Evolutionary conservation across 805 yeast species (phyloP), one percentile per base, ranked within the genome.

Genomic region (Candida boleticola): DNA sequence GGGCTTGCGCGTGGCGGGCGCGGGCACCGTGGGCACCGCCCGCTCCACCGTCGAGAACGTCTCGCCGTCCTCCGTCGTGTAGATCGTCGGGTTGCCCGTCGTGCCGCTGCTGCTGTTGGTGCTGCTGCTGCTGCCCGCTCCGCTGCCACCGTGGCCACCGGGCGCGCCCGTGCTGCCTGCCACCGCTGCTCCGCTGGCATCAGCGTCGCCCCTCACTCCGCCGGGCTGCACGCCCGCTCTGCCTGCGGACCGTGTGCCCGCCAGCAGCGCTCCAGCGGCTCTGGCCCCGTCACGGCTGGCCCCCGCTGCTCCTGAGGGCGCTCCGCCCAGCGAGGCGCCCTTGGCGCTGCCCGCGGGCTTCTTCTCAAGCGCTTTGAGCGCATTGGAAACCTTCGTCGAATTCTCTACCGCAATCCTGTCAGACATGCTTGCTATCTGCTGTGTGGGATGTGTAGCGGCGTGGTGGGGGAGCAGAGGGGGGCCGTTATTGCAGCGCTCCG

Each of bases 1-100:
- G 0, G 97, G 97, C 14, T 68, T 68, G 36, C 64, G 62, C 6
- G 79, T 63, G 1, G 85, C 85, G 0, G 96, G 89, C 1, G 89
- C 81, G 0, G 74, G 68, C 3, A 89, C 90, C 3, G 66, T 40
- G 26, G 66, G 60, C 14, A 81, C 76, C 4, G 74, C 77, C 37
- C 92, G 66, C 20, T 81, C 85, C 3, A 66, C 68, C 14, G 92
- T 85, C 17, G 72, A 65, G 30, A 74, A 64, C 29, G 60, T 53
- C 17, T 69, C 63, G n/a, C 89, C 90, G 29, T 81, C 82, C 26
- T 80, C 85, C 41, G 75, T 71, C 13, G 73, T 61, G 52, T 74
- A 73, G 18, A 31, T 31, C 5, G 35, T 17, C 4, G 14, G 61
- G 64, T 35, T 48, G 43, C 35, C 58, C 30, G 36, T 10, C 47